Conservation (phyloP, 1,284 basidiomycete genomes). For the Trichosporon inkin region DNA sequence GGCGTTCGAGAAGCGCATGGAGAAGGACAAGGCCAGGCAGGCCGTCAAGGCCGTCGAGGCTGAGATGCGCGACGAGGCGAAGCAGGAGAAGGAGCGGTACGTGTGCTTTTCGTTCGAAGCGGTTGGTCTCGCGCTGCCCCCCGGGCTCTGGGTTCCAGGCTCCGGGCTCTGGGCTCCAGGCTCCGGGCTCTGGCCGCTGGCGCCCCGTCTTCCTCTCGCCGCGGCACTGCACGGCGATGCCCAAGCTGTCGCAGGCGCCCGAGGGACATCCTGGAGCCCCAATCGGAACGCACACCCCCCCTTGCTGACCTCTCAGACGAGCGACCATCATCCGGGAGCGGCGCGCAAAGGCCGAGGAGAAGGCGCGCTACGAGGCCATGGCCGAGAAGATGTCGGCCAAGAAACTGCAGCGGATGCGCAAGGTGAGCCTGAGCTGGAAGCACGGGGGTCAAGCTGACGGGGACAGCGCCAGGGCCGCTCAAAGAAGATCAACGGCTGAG, state of each 20-base stretch:
- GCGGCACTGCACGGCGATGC: too few relatives aligned
- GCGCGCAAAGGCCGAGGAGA: slow-evolving; percentile 46
- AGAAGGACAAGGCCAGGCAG: slow-evolving; percentile 38
- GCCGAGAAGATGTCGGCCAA: slow-evolving; percentile 51
- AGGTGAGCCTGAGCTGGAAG: slow-evolving; percentile 30
- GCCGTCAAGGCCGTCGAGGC: slow-evolving; percentile 46
- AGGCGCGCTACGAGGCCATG: slow-evolving; percentile 47
- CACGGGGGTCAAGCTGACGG: slow-evolving; percentile 7
- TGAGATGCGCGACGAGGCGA: slow-evolving; percentile 49
- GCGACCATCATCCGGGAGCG: slow-evolving; percentile 45
- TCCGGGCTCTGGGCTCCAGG: too few relatives aligned
- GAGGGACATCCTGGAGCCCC: too few relatives aligned
- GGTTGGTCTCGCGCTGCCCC: too few relatives aligned
- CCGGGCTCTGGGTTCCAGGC: too few relatives aligned
- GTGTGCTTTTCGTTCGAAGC: too few relatives aligned
- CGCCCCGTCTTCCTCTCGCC: too few relatives aligned
- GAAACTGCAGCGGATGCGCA: slow-evolving; percentile 51
- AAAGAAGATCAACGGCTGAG: slow-evolving; percentile 51
- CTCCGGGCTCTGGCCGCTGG: too few relatives aligned
- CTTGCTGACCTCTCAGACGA: slow-evolving; percentile 33
- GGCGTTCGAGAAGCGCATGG: slow-evolving; percentile 43
- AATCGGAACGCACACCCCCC: too few relatives aligned
- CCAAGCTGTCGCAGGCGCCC: too few relatives aligned
- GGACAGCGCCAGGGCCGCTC: slow-evolving; percentile 48
- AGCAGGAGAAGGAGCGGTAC: slow-evolving; percentile 43